Evolutionary conservation across 2,329 filamentous ascomycete species (phyloP), one percentile per base, ranked within the genome.

Genomic region (Aspergillus amoenus): DNA sequence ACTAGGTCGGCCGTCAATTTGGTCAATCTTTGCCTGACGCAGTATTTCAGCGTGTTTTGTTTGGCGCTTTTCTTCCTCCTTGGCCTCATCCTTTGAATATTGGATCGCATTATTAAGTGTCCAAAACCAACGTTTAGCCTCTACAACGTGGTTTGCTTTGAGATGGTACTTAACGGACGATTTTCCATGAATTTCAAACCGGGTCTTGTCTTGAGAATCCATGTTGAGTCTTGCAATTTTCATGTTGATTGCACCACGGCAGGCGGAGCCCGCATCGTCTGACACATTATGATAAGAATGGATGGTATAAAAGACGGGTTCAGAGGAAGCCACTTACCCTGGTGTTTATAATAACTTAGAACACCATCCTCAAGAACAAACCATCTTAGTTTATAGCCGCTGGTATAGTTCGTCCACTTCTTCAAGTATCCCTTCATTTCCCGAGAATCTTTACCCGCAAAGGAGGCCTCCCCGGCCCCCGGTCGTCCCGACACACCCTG

Each of bases 371-470:
- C 94, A 8, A 99, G 84, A 13, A 97, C 94, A 71, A 99, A 99
- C 93, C 93, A 99, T 59, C 94, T 84, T 62, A 99, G 76, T 77
- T 99, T 96, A 78, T 97, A 99, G 8, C 94, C 94, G 70, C 90
- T 93, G 21, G 93, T 93, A 73, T 99, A 99, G 73, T 99, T 99
- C 47, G 94, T 99, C 94, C 94, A 99, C 74, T 99, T 99, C 78
- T 97, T 97, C 56, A 99, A 81, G 73, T 97, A 99, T 6, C 94
- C 94, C 78, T 96, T 97, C 90, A 99, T 97, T 76, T 97, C 93
- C 47, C 93, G 84, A 17, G 90, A 89, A 70, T 99, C 94, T 64
- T 93, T 92, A 15, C 89, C 88, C 24, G 89, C 89, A 57, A 84
- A 74, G 15, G 81, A 78, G 48, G 74, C 73, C 39, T 86, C 84